phyloP scores from a whole-genome alignment of 345 rosid species.

The Populus alba region DNA sequence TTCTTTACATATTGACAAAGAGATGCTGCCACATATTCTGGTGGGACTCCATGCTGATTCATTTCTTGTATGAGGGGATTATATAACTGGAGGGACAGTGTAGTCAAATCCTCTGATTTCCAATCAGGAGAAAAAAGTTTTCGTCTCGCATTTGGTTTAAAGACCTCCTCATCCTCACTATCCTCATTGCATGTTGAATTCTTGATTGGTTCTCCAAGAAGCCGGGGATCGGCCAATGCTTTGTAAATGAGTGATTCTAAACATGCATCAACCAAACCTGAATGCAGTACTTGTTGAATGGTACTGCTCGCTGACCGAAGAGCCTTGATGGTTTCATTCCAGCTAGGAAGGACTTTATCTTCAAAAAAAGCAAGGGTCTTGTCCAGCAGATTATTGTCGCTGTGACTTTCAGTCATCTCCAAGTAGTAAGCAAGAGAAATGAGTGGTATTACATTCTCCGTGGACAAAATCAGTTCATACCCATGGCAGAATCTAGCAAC shows the following conservation, averaged over 20 bases:
- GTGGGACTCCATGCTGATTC: slow-evolving; percentile 38
- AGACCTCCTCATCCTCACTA: slow-evolving; percentile 28
- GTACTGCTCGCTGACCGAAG: slow-evolving; percentile 33
- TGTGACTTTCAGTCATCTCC: slow-evolving; percentile 64
- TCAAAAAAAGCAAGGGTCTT: slow-evolving; percentile 48
- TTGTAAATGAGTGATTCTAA: slow-evolving; percentile 52
- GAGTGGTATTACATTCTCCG: slow-evolving; percentile 61
- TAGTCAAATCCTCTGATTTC: slow-evolving; percentile 55
- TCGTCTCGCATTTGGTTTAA: slow-evolving; percentile 64
- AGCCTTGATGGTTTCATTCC: slow-evolving; percentile 76
- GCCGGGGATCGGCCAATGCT: slow-evolving; percentile 54
- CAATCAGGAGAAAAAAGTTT: slow-evolving; percentile 55
- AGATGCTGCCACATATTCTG: slow-evolving; percentile 47
- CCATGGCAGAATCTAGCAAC: slow-evolving; percentile 73
- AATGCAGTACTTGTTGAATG: slow-evolving; percentile 38
- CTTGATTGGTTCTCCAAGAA: slow-evolving; percentile 56
- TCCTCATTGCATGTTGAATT: slow-evolving; percentile 11
- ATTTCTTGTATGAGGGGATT: slow-evolving; percentile 39
- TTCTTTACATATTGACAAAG: slow-evolving; percentile 49
- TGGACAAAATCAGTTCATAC: slow-evolving; percentile 36
- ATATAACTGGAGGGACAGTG: slow-evolving; percentile 54
- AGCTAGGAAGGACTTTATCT: slow-evolving; percentile 53
- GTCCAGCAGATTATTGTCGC: slow-evolving; percentile 53
- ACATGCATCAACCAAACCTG: slow-evolving; percentile 58
- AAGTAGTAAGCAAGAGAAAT: slow-evolving; percentile 53